These are phyloP conservation scores for Cocos nucifera DNA, from an alignment of 176 grass and related monocot genomes.

Conservation along the genomic window DNA sequence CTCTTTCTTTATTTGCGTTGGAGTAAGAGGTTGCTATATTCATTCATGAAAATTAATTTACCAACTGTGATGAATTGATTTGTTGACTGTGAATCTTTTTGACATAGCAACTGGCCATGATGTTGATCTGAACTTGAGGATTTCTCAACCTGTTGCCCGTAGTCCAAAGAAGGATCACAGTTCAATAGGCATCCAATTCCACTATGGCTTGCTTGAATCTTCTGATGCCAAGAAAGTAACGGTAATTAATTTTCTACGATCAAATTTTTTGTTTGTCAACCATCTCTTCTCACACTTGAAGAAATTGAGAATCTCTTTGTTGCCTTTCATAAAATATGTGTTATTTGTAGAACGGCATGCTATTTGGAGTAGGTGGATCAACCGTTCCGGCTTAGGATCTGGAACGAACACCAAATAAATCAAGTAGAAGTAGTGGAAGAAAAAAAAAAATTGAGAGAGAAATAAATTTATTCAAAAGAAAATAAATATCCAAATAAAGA, in stretches of 20 bases:
- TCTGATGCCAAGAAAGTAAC: constrained; percentile 39
- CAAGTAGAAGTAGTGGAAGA: too few relatives aligned
- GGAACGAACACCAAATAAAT: too few relatives aligned
- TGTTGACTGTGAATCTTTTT: constrained; percentile 1
- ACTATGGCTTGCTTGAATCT: constrained; percentile 36
- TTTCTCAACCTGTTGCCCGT: constrained; percentile 63
- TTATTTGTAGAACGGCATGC: too few relatives aligned
- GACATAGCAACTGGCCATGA: constrained; percentile 27
- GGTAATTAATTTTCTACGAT: constrained; percentile 11
- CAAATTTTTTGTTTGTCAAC: too few relatives aligned
- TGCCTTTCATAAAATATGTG: too few relatives aligned
- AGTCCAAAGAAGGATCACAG: constrained; percentile 57
- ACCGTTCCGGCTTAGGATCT: too few relatives aligned
- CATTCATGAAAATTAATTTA: background rate
- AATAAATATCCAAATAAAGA: too few relatives aligned
- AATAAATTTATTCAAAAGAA: too few relatives aligned
- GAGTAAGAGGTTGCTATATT: background rate
- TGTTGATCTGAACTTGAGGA: constrained; percentile 85
- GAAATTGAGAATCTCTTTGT: too few relatives aligned
- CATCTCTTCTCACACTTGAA: too few relatives aligned
- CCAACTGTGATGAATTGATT: background rate
- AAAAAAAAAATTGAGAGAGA: too few relatives aligned
- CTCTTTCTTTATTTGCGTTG: background rate
- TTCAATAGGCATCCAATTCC: constrained; percentile 37
- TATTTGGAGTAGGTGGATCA: too few relatives aligned